Evolutionary conservation across 1,139 yeast genomes (phyloP), one percentile per base, ranked within the genome.

Genomic region (Groenewaldozyma auringiensis): DNA sequence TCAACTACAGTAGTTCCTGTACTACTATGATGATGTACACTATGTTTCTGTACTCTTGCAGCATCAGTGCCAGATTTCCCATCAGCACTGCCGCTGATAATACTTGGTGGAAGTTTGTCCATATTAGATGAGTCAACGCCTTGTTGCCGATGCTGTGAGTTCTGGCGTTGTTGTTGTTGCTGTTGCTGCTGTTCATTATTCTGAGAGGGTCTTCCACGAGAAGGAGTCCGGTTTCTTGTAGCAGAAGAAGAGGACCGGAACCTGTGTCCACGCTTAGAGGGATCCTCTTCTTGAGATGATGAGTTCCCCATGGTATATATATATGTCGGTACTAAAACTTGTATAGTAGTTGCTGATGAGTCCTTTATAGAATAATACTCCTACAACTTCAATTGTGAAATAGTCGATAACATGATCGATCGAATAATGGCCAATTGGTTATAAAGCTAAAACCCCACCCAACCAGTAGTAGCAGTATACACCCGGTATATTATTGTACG

Each of bases 221-320:
- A 36, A 13, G 39, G 21, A n/a, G 39, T 13, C 13, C n/a, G 39
- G 11, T 4, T 13, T 14, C 39, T 21, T 9, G 8, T 36, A 18
- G 14, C 40, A 4, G 11, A 13, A 14, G 16, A 13, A 13, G 18
- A 13, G 4, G 41, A 13, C n/a, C 33, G 4, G 13, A 25, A 17
- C 32, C 18, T 20, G 32, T 21, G 33, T 8, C n/a, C 4, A 4
- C 18, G 20, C 13, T 22, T 13, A 4, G 6, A 3, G 6, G 39
- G 22, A 14, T 31, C 42, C 13, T 40, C 42, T 21, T 40, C 42
- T 6, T 33, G n/a, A 9, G 42, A 40, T 6, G 42, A 40, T 27
- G 42, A 17, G 34, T 40, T 40, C n/a, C 42, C 42, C 42, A 40
- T 40, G 40, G 40, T 16, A 8, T 8, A n/a, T 9, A n/a, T n/a